These are phyloP conservation scores for Populus davidiana DNA, from an alignment of 345 rosid genomes.

Conservation along the genomic window DNA sequence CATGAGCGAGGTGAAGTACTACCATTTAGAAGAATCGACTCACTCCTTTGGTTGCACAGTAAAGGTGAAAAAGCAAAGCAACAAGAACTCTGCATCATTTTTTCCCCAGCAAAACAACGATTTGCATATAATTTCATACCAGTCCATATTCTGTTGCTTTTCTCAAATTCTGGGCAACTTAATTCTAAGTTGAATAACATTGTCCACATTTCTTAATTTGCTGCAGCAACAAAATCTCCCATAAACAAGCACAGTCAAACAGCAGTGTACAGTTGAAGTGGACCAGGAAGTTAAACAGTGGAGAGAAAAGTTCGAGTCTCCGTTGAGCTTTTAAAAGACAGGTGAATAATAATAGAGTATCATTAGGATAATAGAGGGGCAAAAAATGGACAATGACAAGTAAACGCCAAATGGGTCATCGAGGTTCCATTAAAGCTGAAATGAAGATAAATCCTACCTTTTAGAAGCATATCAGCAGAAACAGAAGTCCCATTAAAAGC, in stretches of 20 bases:
- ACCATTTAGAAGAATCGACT: too few species aligned
- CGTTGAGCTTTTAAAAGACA: slow-evolving; percentile 20
- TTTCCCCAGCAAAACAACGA: not conserved
- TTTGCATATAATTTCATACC: not conserved
- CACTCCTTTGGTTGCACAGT: not conserved
- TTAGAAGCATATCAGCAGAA: slow-evolving; percentile 50
- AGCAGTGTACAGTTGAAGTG: not conserved
- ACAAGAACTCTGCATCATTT: not conserved
- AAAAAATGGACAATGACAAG: slow-evolving; percentile 14
- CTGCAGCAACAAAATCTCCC: too few species aligned
- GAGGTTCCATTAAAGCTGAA: slow-evolving; percentile 13
- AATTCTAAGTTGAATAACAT: not conserved
- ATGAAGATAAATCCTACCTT: slow-evolving; percentile 43
- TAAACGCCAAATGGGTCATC: slow-evolving; percentile 4
- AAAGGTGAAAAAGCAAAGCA: not conserved
- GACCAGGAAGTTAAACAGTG: slow-evolving; percentile 4
- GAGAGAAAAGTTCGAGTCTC: slow-evolving; percentile 13
- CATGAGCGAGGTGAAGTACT: not conserved
- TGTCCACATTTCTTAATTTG: not conserved
- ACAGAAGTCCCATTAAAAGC: slow-evolving; percentile 42
- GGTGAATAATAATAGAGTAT: slow-evolving; percentile 6
- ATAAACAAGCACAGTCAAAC: too few species aligned
- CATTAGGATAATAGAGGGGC: slow-evolving; percentile 9
- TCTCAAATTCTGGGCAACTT: slow-evolving; percentile 4
- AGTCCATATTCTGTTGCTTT: not conserved